These are phyloP conservation scores for Atkinsonella hypoxylon DNA, from an alignment of 2,329 filamentous ascomycete genomes.

Conservation along the genomic window DNA sequence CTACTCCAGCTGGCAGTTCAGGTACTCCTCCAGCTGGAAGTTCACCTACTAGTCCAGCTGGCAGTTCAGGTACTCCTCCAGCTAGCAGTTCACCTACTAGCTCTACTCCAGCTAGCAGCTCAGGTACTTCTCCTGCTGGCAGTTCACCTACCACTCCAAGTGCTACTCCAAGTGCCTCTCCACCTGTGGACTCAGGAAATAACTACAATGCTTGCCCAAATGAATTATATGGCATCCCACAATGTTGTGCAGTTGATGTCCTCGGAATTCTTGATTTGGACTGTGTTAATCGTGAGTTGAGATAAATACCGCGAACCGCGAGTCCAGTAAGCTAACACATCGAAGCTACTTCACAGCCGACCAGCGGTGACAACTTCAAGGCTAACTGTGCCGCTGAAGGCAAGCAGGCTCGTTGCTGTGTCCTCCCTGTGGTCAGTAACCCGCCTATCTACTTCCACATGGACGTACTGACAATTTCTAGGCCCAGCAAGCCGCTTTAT, in stretches of 20 bases:
- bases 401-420: constrained; percentile 8
- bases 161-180: no score
- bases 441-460: neutral
- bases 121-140: no score
- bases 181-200: constrained; percentile 2
- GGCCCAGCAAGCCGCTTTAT: constrained; percentile 5
- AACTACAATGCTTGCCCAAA: constrained; percentile 9
- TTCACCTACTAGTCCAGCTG: no score
- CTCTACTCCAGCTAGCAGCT: no score
- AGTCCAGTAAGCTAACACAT: neutral
- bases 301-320: neutral
- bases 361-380: constrained; percentile 3
- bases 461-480: neutral
- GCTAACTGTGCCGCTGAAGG: constrained; percentile 2
- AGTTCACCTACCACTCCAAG: no score
- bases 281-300: constrained; percentile 19
- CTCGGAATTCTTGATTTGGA: constrained; percentile 34
- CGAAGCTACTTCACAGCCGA: constrained; percentile 1
- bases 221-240: constrained; percentile 17
- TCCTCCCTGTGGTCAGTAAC: constrained; percentile 7
- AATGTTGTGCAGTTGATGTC: constrained; percentile 37
- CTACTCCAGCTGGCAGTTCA: no score
- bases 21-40: no score
- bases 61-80: no score
- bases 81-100: no score